A percentile compares a stretch with the other conserved stretches of the same genome.
Evolutionary conservation across 768 basidiomycete genomes (phyloP).

Genomic region (Gymnopilus dilepis): DNA sequence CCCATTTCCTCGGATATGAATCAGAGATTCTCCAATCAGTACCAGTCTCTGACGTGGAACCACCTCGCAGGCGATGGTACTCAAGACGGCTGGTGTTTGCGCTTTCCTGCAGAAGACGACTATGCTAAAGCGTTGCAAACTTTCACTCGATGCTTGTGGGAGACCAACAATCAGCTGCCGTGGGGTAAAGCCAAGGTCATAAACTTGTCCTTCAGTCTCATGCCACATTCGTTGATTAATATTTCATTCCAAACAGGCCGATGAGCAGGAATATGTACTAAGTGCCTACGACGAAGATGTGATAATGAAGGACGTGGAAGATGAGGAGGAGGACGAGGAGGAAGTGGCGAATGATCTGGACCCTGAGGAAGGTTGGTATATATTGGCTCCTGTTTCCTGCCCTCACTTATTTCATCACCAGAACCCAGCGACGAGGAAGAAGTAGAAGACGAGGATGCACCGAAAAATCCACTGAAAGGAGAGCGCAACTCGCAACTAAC

Average conservation of each 20-base stretch:
- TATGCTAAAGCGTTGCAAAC: constrained; percentile 64
- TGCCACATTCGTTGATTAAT: neutral
- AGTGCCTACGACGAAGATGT: constrained; percentile 79
- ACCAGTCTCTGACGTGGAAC: constrained; percentile 89
- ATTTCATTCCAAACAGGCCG: constrained; percentile 49
- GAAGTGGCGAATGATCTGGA: constrained; percentile 74
- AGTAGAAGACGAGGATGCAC: constrained; percentile 51
- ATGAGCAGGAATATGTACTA: constrained; percentile 87
- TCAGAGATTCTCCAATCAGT: constrained; percentile 64
- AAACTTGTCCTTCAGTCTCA: neutral
- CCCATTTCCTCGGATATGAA: constrained; percentile 72
- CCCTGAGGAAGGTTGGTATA: constrained; percentile 57
- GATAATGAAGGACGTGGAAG: constrained; percentile 81
- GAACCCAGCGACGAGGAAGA: constrained; percentile 46
- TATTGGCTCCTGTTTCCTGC: neutral
- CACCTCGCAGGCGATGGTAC: constrained; percentile 57
- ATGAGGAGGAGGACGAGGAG: constrained; percentile 82
- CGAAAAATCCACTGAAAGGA: constrained; percentile 48
- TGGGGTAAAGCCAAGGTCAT: constrained; percentile 85
- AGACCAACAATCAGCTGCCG: constrained; percentile 69
- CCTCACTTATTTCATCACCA: constrained; percentile 19
- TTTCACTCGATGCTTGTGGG: constrained; percentile 81
- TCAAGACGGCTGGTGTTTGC: constrained; percentile 83
- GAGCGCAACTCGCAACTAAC: constrained; percentile 88
- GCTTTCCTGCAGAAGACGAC: constrained; percentile 60